phyloP scores from a whole-genome alignment of 1,284 basidiomycete species.

The Ustilago xerochloae region DNA sequence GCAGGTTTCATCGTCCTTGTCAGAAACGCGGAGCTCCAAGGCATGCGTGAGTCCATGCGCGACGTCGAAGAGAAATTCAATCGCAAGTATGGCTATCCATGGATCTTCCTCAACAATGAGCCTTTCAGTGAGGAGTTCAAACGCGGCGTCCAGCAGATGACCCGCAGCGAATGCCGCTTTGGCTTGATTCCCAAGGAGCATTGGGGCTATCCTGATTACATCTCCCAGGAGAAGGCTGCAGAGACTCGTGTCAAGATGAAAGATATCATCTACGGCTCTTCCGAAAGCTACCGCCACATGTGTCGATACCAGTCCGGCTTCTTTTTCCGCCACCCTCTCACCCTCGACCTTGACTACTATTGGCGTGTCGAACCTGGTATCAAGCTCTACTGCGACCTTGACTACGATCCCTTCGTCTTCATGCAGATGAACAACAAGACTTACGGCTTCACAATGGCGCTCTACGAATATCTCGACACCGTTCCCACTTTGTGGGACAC shows the following conservation, averaged over 20 bases:
- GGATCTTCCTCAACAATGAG: constrained; percentile 69
- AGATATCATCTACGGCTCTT: constrained; percentile 85
- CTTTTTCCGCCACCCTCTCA: constrained; percentile 68
- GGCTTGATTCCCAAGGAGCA: constrained; percentile 83
- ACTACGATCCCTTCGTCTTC: constrained; percentile 85
- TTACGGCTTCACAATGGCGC: constrained; percentile 80
- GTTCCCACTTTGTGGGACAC: constrained; percentile 81
- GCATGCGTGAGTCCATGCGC: constrained; percentile 61
- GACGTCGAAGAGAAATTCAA: constrained; percentile 66
- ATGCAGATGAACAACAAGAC: constrained; percentile 83
- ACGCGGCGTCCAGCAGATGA: constrained; percentile 63
- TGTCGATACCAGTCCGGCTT: constrained; percentile 95
- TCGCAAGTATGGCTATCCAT: constrained; percentile 68
- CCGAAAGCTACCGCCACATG: constrained; percentile 73
- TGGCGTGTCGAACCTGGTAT: constrained; percentile 87
- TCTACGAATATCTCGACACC: constrained; percentile 81
- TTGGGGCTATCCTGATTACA: constrained; percentile 85
- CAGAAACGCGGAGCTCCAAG: constrained; percentile 65
- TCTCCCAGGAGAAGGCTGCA: constrained; percentile 74
- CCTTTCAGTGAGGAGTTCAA: constrained; percentile 69
- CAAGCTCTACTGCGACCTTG: constrained; percentile 80
- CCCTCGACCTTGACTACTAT: constrained; percentile 87
- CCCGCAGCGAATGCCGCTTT: constrained; percentile 71
- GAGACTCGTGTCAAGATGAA: constrained; percentile 78
- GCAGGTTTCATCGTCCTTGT: constrained; percentile 68